Evolutionary conservation across 345 rosid genomes (phyloP).

Genomic region (Euphorbia peplus): DNA sequence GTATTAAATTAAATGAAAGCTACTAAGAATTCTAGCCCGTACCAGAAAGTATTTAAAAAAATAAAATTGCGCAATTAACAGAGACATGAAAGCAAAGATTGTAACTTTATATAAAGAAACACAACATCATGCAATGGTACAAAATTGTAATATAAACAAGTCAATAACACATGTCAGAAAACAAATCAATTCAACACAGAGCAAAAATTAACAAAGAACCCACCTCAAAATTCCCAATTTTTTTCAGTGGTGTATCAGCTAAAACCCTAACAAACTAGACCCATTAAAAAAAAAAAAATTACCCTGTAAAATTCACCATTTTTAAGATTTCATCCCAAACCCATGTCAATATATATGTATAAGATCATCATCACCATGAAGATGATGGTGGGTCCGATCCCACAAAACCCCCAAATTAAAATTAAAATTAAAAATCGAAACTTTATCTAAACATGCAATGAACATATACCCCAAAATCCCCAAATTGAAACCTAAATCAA

Average conservation of each 20-base stretch:
- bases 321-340: conserved; percentile 3
- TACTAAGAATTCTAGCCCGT: neutral
- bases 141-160: neutral
- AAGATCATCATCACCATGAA: conserved; percentile 7
- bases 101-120: neutral
- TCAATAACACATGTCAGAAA: neutral
- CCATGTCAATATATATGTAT: conserved; percentile 10
- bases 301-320: conserved; percentile 3
- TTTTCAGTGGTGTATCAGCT: conserved; percentile 4
- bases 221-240: conserved; percentile 12
- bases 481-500: conserved; percentile 5
- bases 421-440: neutral
- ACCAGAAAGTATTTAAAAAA: neutral
- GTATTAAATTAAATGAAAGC: neutral
- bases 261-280: conserved; percentile 25
- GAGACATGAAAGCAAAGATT: neutral
- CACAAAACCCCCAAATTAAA: neutral
- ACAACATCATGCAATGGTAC: conserved; percentile 2
- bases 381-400: conserved; percentile 19
- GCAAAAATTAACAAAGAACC: conserved; percentile 8
- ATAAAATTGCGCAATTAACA: neutral
- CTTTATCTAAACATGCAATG: neutral
- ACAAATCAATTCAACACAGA: neutral
- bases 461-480: neutral
- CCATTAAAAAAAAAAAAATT: conserved; percentile 7